phyloP scores from a whole-genome alignment of 495 filamentous ascomycete species.

The Entonaema liquescens region DNA sequence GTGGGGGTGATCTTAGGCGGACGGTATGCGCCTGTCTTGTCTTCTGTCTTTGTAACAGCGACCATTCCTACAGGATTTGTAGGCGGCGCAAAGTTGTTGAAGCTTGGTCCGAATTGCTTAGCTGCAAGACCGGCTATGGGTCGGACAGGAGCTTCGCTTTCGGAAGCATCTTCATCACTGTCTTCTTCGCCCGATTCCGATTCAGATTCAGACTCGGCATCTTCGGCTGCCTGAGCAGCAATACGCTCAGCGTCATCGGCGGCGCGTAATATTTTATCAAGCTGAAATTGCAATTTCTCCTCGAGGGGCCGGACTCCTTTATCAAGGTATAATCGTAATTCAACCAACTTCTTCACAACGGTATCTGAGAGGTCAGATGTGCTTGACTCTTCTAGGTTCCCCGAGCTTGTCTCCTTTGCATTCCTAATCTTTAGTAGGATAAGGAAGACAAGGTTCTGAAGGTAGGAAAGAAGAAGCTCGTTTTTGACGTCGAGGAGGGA shows the following conservation, averaged over 20 bases:
- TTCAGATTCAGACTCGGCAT: slow-evolving; percentile 46
- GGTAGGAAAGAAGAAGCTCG: slow-evolving; percentile 92
- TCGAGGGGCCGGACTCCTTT: slow-evolving; percentile 92
- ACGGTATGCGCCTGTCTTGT: slow-evolving; percentile 72
- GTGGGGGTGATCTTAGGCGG: slow-evolving; percentile 86
- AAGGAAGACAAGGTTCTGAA: slow-evolving; percentile 92
- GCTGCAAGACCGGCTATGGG: slow-evolving; percentile 58
- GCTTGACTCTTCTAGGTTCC: slow-evolving; percentile 31
- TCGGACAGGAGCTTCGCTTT: slow-evolving; percentile 50
- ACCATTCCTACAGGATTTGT: slow-evolving; percentile 49
- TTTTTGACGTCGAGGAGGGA: slow-evolving; percentile 95
- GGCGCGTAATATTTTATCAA: slow-evolving; percentile 87
- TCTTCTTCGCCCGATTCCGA: slow-evolving; percentile 53
- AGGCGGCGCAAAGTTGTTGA: slow-evolving; percentile 60
- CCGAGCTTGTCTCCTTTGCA: slow-evolving; percentile 47
- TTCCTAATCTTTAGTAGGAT: slow-evolving; percentile 82
- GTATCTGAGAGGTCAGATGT: slow-evolving; percentile 45
- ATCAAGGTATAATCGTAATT: slow-evolving; percentile 87
- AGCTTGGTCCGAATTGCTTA: slow-evolving; percentile 69
- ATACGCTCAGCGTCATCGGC: slow-evolving; percentile 75
- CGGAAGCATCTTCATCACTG: slow-evolving; percentile 48
- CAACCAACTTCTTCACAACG: slow-evolving; percentile 83
- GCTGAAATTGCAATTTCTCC: slow-evolving; percentile 81
- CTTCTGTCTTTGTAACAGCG: slow-evolving; percentile 42
- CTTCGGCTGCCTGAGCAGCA: slow-evolving; percentile 45